Percentiles rank a stretch among this genome's conserved stretches.
Evolutionary conservation across 139 green algal species (phyloP).

Genomic region (Eudorina sp.): DNA sequence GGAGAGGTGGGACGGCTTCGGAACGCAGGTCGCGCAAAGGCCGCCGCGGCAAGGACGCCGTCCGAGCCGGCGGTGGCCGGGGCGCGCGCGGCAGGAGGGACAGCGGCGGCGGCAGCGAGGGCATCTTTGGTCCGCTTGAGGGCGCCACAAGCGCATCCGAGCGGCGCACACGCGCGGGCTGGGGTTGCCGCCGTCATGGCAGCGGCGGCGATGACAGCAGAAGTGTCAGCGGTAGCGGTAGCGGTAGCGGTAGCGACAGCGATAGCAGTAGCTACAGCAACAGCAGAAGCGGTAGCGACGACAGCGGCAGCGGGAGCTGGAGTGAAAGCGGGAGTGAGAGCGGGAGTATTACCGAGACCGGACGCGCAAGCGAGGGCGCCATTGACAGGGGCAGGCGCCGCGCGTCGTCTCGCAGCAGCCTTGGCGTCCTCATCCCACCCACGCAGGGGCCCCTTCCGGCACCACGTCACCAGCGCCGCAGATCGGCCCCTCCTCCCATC

Average conservation of each 20-base stretch:
- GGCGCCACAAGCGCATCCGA: too few relatives aligned
- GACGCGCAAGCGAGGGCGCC: neutral
- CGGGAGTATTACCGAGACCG: too few relatives aligned
- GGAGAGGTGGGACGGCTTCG: neutral
- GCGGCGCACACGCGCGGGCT: too few relatives aligned
- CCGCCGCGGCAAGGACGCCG: neutral
- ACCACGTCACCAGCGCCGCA: neutral
- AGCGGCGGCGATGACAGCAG: neutral
- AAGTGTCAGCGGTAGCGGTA: neutral
- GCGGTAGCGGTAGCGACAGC: neutral
- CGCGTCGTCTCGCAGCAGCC: neutral
- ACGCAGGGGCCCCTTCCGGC: neutral
- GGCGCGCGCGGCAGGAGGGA: neutral
- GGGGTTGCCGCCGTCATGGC: too few relatives aligned
- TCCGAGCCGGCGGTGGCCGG: neutral
- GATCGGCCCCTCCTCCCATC: neutral
- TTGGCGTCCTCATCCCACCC: neutral
- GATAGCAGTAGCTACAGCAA: neutral
- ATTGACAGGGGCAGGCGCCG: neutral
- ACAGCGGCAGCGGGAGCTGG: neutral
- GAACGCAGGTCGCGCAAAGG: neutral
- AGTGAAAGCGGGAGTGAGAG: slow-evolving; percentile 1
- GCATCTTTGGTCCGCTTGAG: neutral
- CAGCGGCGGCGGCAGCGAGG: neutral
- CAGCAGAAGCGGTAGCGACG: neutral